phyloP scores from a whole-genome alignment of 768 basidiomycete species.

The Lentinula sp. region DNA sequence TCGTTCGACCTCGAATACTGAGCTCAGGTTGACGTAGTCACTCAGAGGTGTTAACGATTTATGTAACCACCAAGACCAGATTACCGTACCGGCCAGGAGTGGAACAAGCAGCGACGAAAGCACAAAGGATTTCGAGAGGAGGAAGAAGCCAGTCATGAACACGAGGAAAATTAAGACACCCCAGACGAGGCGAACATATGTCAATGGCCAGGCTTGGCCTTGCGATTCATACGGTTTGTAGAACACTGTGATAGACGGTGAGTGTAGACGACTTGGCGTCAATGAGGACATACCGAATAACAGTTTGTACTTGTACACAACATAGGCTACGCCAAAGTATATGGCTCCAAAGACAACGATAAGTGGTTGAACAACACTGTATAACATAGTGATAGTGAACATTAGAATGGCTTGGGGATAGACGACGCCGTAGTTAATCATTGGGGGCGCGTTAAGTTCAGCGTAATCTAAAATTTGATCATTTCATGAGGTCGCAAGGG shows the following conservation, averaged over 20 bases:
- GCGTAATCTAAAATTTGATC: constrained; percentile 64
- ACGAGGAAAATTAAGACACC: constrained; percentile 89
- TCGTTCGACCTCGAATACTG: constrained; percentile 83
- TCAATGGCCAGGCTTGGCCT: constrained; percentile 97
- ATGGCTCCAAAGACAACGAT: constrained; percentile 93
- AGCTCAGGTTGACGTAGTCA: constrained; percentile 79
- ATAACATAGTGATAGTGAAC: constrained; percentile 91
- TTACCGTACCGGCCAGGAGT: constrained; percentile 64
- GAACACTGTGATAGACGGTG: constrained; percentile 57
- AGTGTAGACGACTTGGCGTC: neutral
- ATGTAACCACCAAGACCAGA: constrained; percentile 80
- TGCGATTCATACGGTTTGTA: constrained; percentile 98
- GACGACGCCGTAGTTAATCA: constrained; percentile 96
- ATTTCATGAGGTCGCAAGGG: neutral
- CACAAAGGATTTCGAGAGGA: constrained; percentile 49
- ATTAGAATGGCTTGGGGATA: constrained; percentile 96
- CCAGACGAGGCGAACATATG: constrained; percentile 88
- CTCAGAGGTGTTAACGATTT: constrained; percentile 66
- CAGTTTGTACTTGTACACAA: constrained; percentile 98
- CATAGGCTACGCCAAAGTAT: constrained; percentile 93
- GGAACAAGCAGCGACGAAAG: constrained; percentile 66
- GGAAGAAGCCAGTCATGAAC: constrained; percentile 97
- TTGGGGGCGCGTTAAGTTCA: constrained; percentile 93
- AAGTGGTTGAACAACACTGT: constrained; percentile 93
- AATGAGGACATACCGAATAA: constrained; percentile 67